A percentile compares a stretch with the other conserved stretches of the same genome.
These are phyloP conservation scores for Dictyostelium brefeldianum DNA, from an alignment of 78 protist species.

Conservation along the genomic window DNA sequence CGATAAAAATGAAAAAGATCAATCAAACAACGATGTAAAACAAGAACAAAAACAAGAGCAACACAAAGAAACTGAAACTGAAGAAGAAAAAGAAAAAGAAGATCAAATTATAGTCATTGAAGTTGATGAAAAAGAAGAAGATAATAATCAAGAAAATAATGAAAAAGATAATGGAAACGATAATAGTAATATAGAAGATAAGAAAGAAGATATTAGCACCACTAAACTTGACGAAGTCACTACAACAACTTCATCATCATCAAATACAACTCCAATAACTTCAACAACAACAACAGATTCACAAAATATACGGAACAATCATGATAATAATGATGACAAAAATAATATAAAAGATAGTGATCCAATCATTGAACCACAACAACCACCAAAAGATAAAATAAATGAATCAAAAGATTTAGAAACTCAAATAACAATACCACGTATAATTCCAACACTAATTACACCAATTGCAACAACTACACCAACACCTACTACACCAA, in stretches of 20 bases:
- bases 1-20: neutral
- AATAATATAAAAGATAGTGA: neutral
- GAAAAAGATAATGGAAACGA: neutral
- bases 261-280: neutral
- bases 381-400: neutral
- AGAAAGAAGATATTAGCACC: neutral
- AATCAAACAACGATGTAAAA: neutral
- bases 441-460: neutral
- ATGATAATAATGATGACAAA: neutral
- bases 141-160: neutral
- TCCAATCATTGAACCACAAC: neutral
- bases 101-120: neutral
- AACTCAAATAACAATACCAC: neutral
- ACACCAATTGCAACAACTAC: conserved; percentile 27
- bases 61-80: neutral
- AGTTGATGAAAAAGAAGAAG: neutral
- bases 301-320: neutral
- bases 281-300: too few relatives aligned
- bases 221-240: neutral
- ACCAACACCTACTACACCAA: conserved; percentile 11
- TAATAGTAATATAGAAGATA: neutral
- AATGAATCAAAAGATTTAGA: neutral
- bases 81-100: neutral
- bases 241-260: neutral
- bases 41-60: neutral